Percentiles rank a stretch among this genome's conserved stretches.
Evolutionary conservation across 176 grass and related monocot species (phyloP).

Genomic region (Triticum timopheevii): DNA sequence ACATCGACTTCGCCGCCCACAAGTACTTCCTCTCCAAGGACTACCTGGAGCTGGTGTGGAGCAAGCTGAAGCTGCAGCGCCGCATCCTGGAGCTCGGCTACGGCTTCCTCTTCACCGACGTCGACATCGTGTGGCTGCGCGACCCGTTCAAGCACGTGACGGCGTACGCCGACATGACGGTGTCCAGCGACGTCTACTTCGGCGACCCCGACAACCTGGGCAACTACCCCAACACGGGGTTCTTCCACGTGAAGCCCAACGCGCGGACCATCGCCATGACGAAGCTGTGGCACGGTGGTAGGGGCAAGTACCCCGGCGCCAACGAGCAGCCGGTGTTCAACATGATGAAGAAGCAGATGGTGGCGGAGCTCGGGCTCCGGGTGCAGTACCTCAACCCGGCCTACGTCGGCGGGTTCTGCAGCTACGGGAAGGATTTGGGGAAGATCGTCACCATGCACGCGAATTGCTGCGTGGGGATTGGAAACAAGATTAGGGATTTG

Average conservation of each 20-base stretch:
- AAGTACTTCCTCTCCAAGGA: conserved; percentile 64
- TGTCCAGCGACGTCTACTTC: conserved; percentile 53
- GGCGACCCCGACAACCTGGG: conserved; percentile 43
- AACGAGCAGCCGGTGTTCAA: conserved; percentile 87
- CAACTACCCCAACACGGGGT: conserved; percentile 77
- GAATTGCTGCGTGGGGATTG: conserved; percentile 71
- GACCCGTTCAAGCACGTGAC: conserved; percentile 70
- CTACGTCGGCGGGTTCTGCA: conserved; percentile 63
- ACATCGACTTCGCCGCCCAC: conserved; percentile 54
- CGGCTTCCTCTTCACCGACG: conserved; percentile 79
- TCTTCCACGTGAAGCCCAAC: conserved; percentile 56
- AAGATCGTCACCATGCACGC: conserved; percentile 90
- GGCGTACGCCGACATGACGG: conserved; percentile 62
- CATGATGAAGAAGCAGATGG: conserved; percentile 57
- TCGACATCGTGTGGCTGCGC: conserved; percentile 70
- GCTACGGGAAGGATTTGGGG: conserved; percentile 46
- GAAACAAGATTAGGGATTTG: conserved; percentile 55
- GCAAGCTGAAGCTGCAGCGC: conserved; percentile 65
- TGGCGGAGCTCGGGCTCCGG: conserved; percentile 26
- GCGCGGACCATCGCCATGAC: conserved; percentile 52
- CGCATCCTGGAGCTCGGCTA: conserved; percentile 75
- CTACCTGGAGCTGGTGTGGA: conserved; percentile 78
- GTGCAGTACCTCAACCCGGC: conserved; percentile 57
- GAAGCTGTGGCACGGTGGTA: conserved; percentile 41
- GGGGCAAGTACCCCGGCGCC: conserved; percentile 1